Percentiles rank a stretch among this genome's conserved stretches.
Conservation (phyloP, 1,284 basidiomycete genomes). For the Pseudozyma pruni region DNA sequence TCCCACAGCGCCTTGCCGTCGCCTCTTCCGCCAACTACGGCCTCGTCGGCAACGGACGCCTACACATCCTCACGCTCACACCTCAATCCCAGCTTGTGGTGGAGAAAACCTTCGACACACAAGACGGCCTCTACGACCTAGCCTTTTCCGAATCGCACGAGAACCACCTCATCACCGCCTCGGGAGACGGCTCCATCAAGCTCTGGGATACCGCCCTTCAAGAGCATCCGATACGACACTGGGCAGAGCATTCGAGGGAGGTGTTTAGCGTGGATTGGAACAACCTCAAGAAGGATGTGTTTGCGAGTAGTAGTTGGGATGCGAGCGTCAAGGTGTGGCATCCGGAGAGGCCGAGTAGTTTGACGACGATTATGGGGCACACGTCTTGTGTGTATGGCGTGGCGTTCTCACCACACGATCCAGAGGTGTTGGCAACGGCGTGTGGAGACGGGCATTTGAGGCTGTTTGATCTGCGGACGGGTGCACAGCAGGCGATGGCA, state of each 20-base stretch:
- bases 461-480: slow-evolving; percentile 57
- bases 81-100: slow-evolving; percentile 26
- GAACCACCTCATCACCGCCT: slow-evolving; percentile 88
- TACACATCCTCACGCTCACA: slow-evolving; percentile 48
- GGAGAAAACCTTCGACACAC: slow-evolving; percentile 78
- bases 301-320: slow-evolving; percentile 88
- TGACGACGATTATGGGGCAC: slow-evolving; percentile 84
- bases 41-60: slow-evolving; percentile 85
- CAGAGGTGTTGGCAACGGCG: slow-evolving; percentile 81
- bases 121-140: slow-evolving; percentile 90
- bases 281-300: slow-evolving; percentile 89
- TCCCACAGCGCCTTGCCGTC: slow-evolving; percentile 81
- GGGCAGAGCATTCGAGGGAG: slow-evolving; percentile 93
- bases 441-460: slow-evolving; percentile 75
- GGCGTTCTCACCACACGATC: slow-evolving; percentile 88
- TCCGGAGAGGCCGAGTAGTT: slow-evolving; percentile 79
- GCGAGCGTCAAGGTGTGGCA: slow-evolving; percentile 90
- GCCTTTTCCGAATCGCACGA: slow-evolving; percentile 94
- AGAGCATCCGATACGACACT: slow-evolving; percentile 87
- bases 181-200: slow-evolving; percentile 89
- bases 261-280: slow-evolving; percentile 98
- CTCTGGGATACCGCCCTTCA: slow-evolving; percentile 90
- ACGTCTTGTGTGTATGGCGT: slow-evolving; percentile 86
- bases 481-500: slow-evolving; percentile 10
- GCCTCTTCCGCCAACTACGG: slow-evolving; percentile 95